phyloP scores from a whole-genome alignment of 2,329 filamentous ascomycete species.

The Zopfia rhizophila region DNA sequence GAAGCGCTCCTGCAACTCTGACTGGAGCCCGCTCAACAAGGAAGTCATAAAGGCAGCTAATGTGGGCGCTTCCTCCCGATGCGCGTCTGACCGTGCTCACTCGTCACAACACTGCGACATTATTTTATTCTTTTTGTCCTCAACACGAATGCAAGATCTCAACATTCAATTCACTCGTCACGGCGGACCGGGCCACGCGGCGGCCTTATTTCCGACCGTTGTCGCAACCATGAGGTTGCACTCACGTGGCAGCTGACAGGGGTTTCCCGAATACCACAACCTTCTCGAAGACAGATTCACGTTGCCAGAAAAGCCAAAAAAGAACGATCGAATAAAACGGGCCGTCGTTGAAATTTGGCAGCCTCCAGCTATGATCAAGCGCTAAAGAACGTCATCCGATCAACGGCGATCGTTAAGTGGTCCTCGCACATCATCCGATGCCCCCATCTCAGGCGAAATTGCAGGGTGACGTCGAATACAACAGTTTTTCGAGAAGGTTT shows the following conservation, averaged over 20 bases:
- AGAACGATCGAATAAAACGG: conserved; percentile 45
- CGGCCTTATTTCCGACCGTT: conserved; percentile 22
- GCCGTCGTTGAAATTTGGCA: conserved; percentile 30
- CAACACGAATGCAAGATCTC: too few relatives aligned
- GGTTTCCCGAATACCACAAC: conserved; percentile 11
- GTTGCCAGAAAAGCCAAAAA: conserved; percentile 2
- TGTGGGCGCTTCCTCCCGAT: conserved; percentile 30
- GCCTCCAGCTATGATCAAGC: conserved; percentile 2
- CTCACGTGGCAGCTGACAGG: conserved; percentile 28
- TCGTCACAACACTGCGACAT: conserved; percentile 11
- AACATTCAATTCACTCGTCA: too few relatives aligned
- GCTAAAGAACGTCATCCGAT: conserved; percentile 40
- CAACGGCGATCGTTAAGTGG: conserved; percentile 43
- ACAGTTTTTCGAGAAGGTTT: conserved; percentile 33
- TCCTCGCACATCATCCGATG: conserved; percentile 32
- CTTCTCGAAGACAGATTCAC: conserved; percentile 34
- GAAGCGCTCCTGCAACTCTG: conserved; percentile 35
- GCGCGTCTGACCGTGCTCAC: conserved; percentile 13
- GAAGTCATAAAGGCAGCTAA: too few relatives aligned
- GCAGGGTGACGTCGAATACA: conserved; percentile 23
- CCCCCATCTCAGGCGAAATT: conserved; percentile 26
- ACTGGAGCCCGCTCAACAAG: conserved; percentile 37
- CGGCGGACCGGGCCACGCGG: conserved; percentile 14
- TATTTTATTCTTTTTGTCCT: conserved; percentile 1
- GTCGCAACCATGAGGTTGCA: conserved; percentile 17